Base-by-base conservation (phyloP, 352 stramenopile genomes). In the Globisporangium acanthophoron region DNA sequence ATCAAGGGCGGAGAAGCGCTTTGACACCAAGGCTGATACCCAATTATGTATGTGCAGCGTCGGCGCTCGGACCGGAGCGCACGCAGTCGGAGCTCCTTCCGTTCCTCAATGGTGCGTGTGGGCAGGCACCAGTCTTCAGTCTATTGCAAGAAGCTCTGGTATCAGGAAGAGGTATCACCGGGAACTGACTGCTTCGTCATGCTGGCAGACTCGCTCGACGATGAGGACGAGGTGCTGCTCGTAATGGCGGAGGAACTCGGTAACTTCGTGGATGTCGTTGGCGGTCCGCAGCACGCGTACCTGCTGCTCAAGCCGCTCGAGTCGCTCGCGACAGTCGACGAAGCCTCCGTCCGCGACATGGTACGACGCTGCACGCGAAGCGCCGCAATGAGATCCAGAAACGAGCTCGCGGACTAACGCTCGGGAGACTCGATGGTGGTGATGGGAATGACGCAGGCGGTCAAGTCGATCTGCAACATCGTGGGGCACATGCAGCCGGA, bases 201-300 rank as follows among this genome's bases (percentile, higher is more conserved):
- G 27, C 21, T 61, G 47, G 44, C 71, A 93, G 97, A 99, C 61
- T 97, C 87, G 16, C 85, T 98, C 18, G 97, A 99, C 64, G 97
- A 99, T 60, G 96, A 99, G 66, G 97, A 99, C 71, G 96, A 99
- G 69, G 95, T 99, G 35, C 71, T 99, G 48, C 66, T 98, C 50
- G 92, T 94, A 41, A 96, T 98, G 77, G 93, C 94, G 6, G 90
- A 98, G 64, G 83, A 97, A 56, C 64, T 98, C 9, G 91, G 88
- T 54, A 90, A 78, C 54, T 92, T 98, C 37, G 77, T 87, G 8
- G 76, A 91, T n/a, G 76, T 96, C 41, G 84, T 99, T 1, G 97
- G 97, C 31, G 96, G 96, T 5, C 65, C 78, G 3, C 58, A 77
- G 21, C 71, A 97, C 64, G 89, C 92, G 13, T 83, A 96, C 53